Evolutionary conservation across 2,329 filamentous ascomycete species (phyloP).

Genomic region (Aspergillus sojae): DNA sequence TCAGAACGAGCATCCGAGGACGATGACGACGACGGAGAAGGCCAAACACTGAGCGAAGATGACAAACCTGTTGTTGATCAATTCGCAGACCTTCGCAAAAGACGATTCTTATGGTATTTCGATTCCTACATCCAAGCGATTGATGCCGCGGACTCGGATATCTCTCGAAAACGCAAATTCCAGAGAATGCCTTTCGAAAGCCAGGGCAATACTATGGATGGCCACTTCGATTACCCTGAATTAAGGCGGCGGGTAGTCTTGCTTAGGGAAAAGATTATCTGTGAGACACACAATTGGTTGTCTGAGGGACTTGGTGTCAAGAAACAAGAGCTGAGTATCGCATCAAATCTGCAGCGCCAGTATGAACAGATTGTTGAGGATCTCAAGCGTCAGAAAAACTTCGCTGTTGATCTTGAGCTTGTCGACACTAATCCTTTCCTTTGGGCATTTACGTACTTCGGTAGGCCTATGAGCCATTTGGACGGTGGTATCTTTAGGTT

Average conservation of each 20-base stretch:
- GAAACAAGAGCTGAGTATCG: constrained; percentile 70
- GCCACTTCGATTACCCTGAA: constrained; percentile 77
- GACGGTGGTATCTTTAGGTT: constrained; percentile 89
- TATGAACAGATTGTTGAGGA: constrained; percentile 78
- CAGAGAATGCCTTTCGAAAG: constrained; percentile 87
- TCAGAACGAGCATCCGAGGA: constrained; percentile 25
- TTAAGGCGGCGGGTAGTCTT: constrained; percentile 69
- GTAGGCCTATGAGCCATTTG: constrained; percentile 86
- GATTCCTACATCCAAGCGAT: constrained; percentile 79
- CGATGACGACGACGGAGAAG: constrained; percentile 41
- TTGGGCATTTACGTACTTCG: constrained; percentile 88
- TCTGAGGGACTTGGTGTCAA: constrained; percentile 66
- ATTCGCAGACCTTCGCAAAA: constrained; percentile 88
- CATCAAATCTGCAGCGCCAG: constrained; percentile 80
- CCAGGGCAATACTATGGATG: constrained; percentile 77
- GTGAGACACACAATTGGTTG: constrained; percentile 74
- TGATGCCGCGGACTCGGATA: constrained; percentile 56
- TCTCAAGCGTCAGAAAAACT: constrained; percentile 70
- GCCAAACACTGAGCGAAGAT: constrained; percentile 48
- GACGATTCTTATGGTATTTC: constrained; percentile 94
- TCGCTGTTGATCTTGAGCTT: constrained; percentile 74
- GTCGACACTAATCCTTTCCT: constrained; percentile 84
- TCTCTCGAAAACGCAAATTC: constrained; percentile 67
- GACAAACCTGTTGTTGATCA: constrained; percentile 64
- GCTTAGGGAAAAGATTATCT: constrained; percentile 71